These are phyloP conservation scores for Furculomyces boomerangus DNA, from an alignment of 371 early-diverging fungal genomes.

Conservation along the genomic window DNA sequence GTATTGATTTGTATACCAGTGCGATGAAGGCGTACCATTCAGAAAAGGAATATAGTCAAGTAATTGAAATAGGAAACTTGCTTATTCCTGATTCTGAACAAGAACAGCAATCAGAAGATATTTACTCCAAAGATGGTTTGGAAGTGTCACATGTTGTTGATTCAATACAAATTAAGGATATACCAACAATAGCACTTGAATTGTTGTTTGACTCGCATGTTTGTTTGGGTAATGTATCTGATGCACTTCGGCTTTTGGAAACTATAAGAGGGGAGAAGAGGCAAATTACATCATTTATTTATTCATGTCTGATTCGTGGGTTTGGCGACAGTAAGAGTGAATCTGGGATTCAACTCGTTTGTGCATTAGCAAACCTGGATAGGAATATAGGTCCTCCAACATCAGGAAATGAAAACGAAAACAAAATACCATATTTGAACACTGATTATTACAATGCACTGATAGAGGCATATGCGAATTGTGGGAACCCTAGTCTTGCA, in stretches of 20 bases:
- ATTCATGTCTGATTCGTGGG: not conserved
- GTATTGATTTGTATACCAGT: not conserved
- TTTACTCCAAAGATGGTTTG: not conserved
- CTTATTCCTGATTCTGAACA: not conserved
- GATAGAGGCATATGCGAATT: constrained; percentile 20
- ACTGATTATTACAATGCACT: constrained; percentile 17
- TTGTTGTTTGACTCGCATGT: not conserved
- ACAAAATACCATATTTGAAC: constrained; percentile 5
- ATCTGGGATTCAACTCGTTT: constrained; percentile 11
- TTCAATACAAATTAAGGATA: not conserved
- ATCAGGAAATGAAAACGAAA: too few species aligned
- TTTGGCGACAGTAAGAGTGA: not conserved
- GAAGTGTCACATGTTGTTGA: not conserved
- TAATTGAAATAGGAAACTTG: not conserved
- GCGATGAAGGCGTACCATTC: not conserved
- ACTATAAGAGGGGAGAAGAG: not conserved
- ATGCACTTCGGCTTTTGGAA: not conserved
- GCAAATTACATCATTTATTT: not conserved
- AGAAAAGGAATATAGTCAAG: not conserved
- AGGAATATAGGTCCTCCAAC: constrained; percentile 12
- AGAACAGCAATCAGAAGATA: not conserved
- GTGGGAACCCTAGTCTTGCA: constrained; percentile 14
- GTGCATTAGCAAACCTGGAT: constrained; percentile 18
- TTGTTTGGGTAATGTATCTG: not conserved
- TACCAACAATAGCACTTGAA: not conserved